Conservation (phyloP, 192 early-diverging fungal genomes). For the Phycomyces blakesleeanus region DNA sequence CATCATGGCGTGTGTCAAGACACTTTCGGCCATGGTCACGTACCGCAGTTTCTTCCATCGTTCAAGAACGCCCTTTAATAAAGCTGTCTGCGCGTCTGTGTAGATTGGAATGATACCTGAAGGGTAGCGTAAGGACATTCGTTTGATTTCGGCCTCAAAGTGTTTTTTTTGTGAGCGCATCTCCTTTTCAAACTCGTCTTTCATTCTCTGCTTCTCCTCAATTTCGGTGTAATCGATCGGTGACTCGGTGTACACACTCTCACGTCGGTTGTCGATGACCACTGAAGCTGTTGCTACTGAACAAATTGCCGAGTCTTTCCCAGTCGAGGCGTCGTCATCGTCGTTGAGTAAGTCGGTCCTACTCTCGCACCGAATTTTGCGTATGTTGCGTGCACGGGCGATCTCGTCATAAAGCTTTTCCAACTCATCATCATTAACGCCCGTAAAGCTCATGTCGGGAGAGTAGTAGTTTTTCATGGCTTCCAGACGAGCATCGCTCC, state of each 20-base stretch:
- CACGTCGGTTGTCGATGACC: constrained; percentile 23
- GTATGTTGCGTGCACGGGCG: constrained; percentile 43
- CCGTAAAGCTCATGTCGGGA: constrained; percentile 40
- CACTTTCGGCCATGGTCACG: constrained; percentile 59
- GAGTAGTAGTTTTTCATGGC: constrained; percentile 49
- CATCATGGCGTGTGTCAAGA: constrained; percentile 60
- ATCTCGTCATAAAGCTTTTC: constrained; percentile 55
- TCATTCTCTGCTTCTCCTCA: constrained; percentile 49
- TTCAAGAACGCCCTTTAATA: constrained; percentile 37
- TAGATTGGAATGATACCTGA: constrained; percentile 1
- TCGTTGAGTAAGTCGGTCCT: constrained; percentile 17
- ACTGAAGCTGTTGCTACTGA: constrained; percentile 12
- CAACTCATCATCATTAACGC: constrained; percentile 53
- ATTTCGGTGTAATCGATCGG: constrained; percentile 26
- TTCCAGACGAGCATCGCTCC: constrained; percentile 73
- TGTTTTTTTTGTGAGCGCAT: constrained; percentile 33
- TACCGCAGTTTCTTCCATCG: constrained; percentile 53
- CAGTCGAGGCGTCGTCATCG: not conserved
- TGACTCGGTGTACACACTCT: constrained; percentile 25
- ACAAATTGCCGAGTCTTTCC: not conserved
- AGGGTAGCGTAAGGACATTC: constrained; percentile 36
- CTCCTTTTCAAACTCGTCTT: constrained; percentile 37
- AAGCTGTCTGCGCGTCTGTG: constrained; percentile 25
- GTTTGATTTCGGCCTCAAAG: constrained; percentile 47
- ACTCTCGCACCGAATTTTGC: constrained; percentile 50